Evolutionary conservation across 768 basidiomycete species (phyloP).

Genomic region (Suillus placidus): DNA sequence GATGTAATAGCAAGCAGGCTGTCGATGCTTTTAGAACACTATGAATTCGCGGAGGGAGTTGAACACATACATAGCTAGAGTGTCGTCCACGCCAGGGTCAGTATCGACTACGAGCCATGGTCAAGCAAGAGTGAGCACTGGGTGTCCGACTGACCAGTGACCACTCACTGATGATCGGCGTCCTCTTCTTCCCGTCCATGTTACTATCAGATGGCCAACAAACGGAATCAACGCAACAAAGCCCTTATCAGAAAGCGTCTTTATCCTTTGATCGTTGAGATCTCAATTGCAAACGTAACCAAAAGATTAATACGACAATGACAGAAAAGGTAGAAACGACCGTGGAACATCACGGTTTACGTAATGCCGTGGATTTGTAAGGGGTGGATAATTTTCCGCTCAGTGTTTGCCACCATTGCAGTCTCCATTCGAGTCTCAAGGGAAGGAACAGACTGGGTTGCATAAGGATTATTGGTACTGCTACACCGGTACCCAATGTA

Average conservation of each 20-base stretch:
- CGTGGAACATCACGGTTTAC: too few species aligned
- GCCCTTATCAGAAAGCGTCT: background rate
- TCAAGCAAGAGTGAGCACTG: slow-evolving; percentile 9
- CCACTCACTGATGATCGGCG: slow-evolving; percentile 73
- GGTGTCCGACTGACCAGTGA: slow-evolving; percentile 1
- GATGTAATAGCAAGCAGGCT: slow-evolving; percentile 80
- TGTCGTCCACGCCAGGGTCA: slow-evolving; percentile 86
- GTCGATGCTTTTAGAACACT: slow-evolving; percentile 8
- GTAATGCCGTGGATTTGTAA: too few species aligned
- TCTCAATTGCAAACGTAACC: too few species aligned
- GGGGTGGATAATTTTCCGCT: background rate
- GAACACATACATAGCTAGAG: slow-evolving; percentile 66
- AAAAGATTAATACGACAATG: too few species aligned
- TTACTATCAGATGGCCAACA: background rate
- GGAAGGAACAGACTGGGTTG: background rate
- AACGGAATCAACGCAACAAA: too few species aligned
- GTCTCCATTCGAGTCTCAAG: background rate
- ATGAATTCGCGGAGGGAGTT: background rate
- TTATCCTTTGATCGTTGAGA: background rate
- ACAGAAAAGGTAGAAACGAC: too few species aligned
- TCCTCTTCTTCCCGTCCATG: slow-evolving; percentile 34
- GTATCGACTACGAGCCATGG: slow-evolving; percentile 64
- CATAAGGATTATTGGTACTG: background rate
- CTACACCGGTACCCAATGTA: background rate
- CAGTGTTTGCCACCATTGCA: background rate